These are phyloP conservation scores for Mycocentrospora acerina DNA, from an alignment of 2,329 filamentous ascomycete genomes.

Conservation along the genomic window DNA sequence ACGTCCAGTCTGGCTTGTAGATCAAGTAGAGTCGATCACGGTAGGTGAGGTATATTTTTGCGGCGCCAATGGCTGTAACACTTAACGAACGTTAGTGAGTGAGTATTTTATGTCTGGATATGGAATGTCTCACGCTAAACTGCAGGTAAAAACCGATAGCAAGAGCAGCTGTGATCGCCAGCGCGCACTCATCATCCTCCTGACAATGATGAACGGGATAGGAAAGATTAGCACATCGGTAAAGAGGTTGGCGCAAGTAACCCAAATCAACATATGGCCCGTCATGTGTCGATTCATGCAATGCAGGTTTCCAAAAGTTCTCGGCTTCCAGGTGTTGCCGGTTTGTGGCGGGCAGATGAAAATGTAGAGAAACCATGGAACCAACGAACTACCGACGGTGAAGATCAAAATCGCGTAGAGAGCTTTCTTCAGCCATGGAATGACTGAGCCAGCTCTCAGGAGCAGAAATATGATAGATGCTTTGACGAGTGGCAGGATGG, in stretches of 20 bases:
- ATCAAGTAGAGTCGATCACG: constrained; percentile 42
- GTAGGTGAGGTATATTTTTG: constrained; percentile 45
- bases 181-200: constrained; percentile 44
- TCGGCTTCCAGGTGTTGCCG: constrained; percentile 42
- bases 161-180: constrained; percentile 42
- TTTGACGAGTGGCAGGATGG: constrained; percentile 45
- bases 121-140: constrained; percentile 31
- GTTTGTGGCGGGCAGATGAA: constrained; percentile 44
- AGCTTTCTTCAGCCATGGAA: constrained; percentile 40
- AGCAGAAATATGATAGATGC: constrained; percentile 44
- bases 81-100: constrained; percentile 19
- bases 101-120: constrained; percentile 1
- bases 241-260: constrained; percentile 45
- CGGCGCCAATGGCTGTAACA: constrained; percentile 43
- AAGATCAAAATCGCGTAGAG: constrained; percentile 42
- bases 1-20: constrained; percentile 45
- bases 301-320: constrained; percentile 41
- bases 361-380: constrained; percentile 42
- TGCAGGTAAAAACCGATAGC: constrained; percentile 42
- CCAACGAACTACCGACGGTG: constrained; percentile 37
- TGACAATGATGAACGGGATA: constrained; percentile 45
- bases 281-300: constrained; percentile 41
- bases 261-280: constrained; percentile 43
- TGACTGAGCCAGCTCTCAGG: constrained; percentile 42
- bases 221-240: constrained; percentile 45